Conservation (phyloP, 2,329 filamentous ascomycete genomes). For the Bisporella sp. region DNA sequence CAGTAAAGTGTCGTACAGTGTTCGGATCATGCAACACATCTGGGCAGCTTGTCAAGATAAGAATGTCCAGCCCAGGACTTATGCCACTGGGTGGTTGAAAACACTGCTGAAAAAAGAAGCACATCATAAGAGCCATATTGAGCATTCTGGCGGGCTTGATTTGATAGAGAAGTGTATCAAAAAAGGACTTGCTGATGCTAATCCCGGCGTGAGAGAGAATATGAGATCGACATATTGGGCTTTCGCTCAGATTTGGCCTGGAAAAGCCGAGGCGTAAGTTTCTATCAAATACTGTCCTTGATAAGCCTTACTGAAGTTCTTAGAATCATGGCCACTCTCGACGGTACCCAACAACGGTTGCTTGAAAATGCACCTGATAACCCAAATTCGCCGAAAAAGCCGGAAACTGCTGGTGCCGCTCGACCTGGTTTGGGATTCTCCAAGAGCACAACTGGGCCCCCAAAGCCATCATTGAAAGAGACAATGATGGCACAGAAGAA, state of each 20-base stretch:
- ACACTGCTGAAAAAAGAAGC: conserved; percentile 73
- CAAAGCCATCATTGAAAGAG: conserved; percentile 68
- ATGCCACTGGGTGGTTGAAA: conserved; percentile 75
- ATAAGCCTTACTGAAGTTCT: conserved; percentile 13
- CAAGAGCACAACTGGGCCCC: conserved; percentile 49
- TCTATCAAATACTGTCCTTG: not conserved
- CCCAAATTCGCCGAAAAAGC: conserved; percentile 58
- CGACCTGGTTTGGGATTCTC: conserved; percentile 55
- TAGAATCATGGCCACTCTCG: conserved; percentile 73
- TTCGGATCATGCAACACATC: conserved; percentile 79
- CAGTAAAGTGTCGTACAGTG: conserved; percentile 69
- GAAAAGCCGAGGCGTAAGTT: conserved; percentile 65
- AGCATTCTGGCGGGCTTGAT: conserved; percentile 78
- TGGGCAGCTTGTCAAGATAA: conserved; percentile 82
- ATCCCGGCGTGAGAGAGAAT: conserved; percentile 81
- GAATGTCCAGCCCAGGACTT: conserved; percentile 79
- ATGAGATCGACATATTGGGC: conserved; percentile 84
- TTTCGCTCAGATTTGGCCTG: conserved; percentile 71
- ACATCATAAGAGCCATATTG: conserved; percentile 72
- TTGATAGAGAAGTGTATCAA: conserved; percentile 81
- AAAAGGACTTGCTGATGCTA: conserved; percentile 82
- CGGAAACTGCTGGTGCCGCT: conserved; percentile 35
- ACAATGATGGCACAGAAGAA: conserved; percentile 79
- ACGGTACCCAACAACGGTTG: conserved; percentile 69
- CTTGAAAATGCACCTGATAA: conserved; percentile 81